Conservation (phyloP, 1,139 yeast genomes). For the Blastobotrys aristatus region DNA sequence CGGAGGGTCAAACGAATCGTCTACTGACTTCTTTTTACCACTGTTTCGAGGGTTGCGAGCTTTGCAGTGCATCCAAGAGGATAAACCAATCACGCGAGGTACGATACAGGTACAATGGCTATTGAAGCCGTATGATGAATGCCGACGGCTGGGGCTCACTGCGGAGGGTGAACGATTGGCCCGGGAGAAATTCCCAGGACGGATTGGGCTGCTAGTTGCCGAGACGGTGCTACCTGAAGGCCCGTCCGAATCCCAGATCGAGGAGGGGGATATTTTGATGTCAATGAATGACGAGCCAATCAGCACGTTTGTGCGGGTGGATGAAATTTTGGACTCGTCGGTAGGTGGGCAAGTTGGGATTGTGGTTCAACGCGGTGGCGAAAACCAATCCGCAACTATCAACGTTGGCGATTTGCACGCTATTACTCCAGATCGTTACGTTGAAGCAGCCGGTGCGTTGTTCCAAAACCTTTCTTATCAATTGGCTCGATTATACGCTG, state of each 20-base stretch:
- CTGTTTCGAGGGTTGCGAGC: conserved; percentile 81
- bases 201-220: conserved; percentile 80
- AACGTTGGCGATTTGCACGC: conserved; percentile 69
- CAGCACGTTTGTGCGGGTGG: conserved; percentile 73
- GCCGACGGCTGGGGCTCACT: conserved; percentile 79
- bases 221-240: conserved; percentile 82
- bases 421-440: conserved; percentile 76
- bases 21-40: conserved; percentile 89
- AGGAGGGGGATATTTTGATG: conserved; percentile 82
- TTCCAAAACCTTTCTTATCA: conserved; percentile 85
- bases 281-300: conserved; percentile 64
- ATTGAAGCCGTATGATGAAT: conserved; percentile 82
- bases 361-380: conserved; percentile 71
- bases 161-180: conserved; percentile 68
- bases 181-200: conserved; percentile 63
- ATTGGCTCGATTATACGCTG: conserved; percentile 76
- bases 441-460: conserved; percentile 81
- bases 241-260: conserved; percentile 67
- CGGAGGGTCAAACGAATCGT: conserved; percentile 87
- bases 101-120: conserved; percentile 91
- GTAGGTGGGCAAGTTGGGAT: conserved; percentile 59
- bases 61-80: conserved; percentile 60
- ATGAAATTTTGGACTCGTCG: conserved; percentile 69
- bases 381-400: conserved; percentile 47
- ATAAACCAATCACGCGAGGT: conserved; percentile 62